phyloP scores from a whole-genome alignment of 805 yeast genomes.

The Naumovozyma baii region DNA sequence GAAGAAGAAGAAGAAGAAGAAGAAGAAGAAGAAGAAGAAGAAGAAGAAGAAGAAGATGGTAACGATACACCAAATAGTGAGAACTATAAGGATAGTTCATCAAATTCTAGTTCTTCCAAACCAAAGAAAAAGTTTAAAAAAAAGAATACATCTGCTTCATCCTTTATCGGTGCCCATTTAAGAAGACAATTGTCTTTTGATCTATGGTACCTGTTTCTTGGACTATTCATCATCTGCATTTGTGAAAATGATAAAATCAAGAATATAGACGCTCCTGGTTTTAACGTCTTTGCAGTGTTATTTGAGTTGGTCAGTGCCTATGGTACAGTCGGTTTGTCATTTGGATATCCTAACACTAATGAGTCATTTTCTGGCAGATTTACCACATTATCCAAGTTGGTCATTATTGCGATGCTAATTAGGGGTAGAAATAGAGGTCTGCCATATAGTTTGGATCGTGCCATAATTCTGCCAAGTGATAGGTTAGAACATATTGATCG shows the following conservation, averaged over 20 bases:
- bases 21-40: constrained; percentile 15
- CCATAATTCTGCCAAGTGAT: constrained; percentile 74
- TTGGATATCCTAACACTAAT: constrained; percentile 64
- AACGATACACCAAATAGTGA: constrained; percentile 12
- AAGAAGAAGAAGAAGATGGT: constrained; percentile 10
- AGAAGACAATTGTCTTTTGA: constrained; percentile 89
- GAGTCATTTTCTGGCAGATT: constrained; percentile 71
- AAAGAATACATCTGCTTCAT: constrained; percentile 22
- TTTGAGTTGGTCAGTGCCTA: constrained; percentile 92
- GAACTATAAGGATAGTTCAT: constrained; percentile 10
- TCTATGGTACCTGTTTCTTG: constrained; percentile 85
- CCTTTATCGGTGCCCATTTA: constrained; percentile 78
- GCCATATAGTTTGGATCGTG: constrained; percentile 89
- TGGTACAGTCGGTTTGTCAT: constrained; percentile 89
- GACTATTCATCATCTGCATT: constrained; percentile 75
- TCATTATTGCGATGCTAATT: constrained; percentile 80
- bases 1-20: constrained; percentile 8
- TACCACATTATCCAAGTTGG: constrained; percentile 63
- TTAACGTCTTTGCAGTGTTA: constrained; percentile 60
- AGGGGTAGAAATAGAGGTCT: constrained; percentile 96
- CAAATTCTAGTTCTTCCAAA: neutral
- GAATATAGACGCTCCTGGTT: constrained; percentile 36
- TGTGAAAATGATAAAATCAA: constrained; percentile 63
- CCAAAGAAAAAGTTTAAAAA: constrained; percentile 5
- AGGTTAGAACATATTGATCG: constrained; percentile 53